phyloP scores from a whole-genome alignment of 371 early-diverging fungal genomes.

The Rhizopus arrhizus region DNA sequence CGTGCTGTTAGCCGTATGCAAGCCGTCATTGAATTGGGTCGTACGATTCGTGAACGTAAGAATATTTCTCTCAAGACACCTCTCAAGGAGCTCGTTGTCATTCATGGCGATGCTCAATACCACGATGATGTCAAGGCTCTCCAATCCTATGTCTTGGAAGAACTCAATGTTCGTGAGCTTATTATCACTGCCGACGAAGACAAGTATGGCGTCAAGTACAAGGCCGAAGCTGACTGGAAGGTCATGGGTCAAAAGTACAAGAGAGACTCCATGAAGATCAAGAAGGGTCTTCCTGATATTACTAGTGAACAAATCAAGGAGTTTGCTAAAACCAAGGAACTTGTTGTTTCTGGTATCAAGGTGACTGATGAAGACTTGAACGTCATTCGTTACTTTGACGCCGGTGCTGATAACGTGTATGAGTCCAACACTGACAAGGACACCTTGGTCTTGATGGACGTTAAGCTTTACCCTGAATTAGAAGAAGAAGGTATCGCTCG shows the following conservation, averaged over 20 bases:
- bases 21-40: conserved; percentile 96
- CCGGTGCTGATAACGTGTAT: conserved; percentile 56
- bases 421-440: conserved; percentile 84
- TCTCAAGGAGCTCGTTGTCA: conserved; percentile 90
- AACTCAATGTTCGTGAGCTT: conserved; percentile 89
- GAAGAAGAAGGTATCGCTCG: conserved; percentile 94
- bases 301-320: conserved; percentile 81
- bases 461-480: conserved; percentile 77
- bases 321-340: conserved; percentile 68
- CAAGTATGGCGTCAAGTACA: conserved; percentile 91
- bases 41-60: conserved; percentile 94
- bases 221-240: conserved; percentile 88
- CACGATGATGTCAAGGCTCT: conserved; percentile 84
- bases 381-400: conserved; percentile 79
- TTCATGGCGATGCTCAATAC: conserved; percentile 87
- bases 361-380: conserved; percentile 84
- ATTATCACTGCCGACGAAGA: conserved; percentile 89
- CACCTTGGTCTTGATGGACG: conserved; percentile 91
- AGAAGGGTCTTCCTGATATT: conserved; percentile 82
- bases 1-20: conserved; percentile 95
- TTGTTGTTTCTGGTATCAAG: conserved; percentile 82
- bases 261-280: conserved; percentile 87
- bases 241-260: conserved; percentile 87
- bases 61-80: conserved; percentile 97
- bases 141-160: conserved; percentile 89